Evolutionary conservation across 495 filamentous ascomycete species (phyloP).

Genomic region (Penicillium bovifimosum): DNA sequence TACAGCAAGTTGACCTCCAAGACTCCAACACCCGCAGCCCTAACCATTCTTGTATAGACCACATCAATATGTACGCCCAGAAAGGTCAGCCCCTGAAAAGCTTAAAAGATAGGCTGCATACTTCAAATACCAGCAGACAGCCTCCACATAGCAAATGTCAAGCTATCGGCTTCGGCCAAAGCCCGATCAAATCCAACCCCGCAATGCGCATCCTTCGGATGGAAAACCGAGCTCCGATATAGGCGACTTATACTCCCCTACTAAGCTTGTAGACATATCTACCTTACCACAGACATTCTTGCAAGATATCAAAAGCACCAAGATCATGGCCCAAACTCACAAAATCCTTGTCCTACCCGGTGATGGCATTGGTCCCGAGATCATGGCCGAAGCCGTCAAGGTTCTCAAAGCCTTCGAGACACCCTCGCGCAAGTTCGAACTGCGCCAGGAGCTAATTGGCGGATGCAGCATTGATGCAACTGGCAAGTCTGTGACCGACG

Average conservation of each 20-base stretch:
- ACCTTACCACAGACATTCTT: not conserved
- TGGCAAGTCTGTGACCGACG: slow-evolving; percentile 40
- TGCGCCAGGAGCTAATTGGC: slow-evolving; percentile 44
- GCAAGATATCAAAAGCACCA: not conserved
- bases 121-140: not conserved
- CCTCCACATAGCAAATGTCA: slow-evolving; percentile 4
- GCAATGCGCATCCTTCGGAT: slow-evolving; percentile 20
- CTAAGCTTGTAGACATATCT: not conserved
- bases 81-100: not conserved
- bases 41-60: too few species aligned
- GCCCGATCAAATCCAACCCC: slow-evolving; percentile 17
- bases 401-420: slow-evolving; percentile 44
- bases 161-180: slow-evolving; percentile 15
- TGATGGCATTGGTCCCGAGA: slow-evolving; percentile 52
- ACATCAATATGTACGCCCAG: too few species aligned
- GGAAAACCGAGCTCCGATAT: slow-evolving; percentile 19
- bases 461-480: slow-evolving; percentile 44
- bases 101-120: not conserved
- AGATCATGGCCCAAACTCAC: slow-evolving; percentile 25
- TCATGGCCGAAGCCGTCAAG: slow-evolving; percentile 48
- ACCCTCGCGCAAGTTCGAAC: slow-evolving; percentile 32
- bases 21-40: too few species aligned
- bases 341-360: slow-evolving; percentile 50
- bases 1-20: too few species aligned
- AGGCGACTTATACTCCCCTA: not conserved